Conservation (phyloP, 768 basidiomycete genomes). For the Pulveroboletus sp. region DNA sequence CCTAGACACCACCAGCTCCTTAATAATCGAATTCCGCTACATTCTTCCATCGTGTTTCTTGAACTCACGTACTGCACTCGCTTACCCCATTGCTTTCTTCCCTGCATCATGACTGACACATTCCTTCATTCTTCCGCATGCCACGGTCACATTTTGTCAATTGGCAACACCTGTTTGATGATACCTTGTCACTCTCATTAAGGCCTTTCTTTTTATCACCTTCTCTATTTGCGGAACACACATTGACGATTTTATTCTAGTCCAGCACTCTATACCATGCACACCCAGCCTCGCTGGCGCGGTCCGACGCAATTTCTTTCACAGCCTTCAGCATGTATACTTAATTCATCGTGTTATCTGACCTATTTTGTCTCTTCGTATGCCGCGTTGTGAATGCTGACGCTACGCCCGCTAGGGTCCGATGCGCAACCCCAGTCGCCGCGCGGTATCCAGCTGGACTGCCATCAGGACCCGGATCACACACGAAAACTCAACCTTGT, state of each 20-base stretch:
- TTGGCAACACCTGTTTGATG: conserved; percentile 29
- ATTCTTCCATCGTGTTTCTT: conserved; percentile 23
- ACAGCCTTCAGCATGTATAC: conserved; percentile 20
- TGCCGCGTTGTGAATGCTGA: conserved; percentile 93
- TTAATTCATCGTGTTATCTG: conserved; percentile 15
- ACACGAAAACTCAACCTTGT: conserved; percentile 3
- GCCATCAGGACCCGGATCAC: conserved; percentile 14
- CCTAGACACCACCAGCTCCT: conserved; percentile 19
- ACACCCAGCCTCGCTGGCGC: conserved; percentile 19
- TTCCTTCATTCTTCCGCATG: conserved; percentile 23
- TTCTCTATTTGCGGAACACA: conserved; percentile 36
- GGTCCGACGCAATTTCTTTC: conserved; percentile 15
- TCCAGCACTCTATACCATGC: conserved; percentile 24
- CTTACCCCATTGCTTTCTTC: conserved; percentile 22
- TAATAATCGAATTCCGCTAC: conserved; percentile 21
- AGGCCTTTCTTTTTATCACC: conserved; percentile 31
- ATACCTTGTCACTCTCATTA: conserved; percentile 37
- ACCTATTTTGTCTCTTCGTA: conserved; percentile 42
- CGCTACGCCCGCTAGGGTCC: conserved; percentile 94
- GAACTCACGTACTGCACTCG: conserved; percentile 26
- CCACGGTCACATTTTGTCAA: conserved; percentile 20
- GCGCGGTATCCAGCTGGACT: conserved; percentile 82
- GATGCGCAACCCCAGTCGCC: conserved; percentile 95
- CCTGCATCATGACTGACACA: conserved; percentile 31
- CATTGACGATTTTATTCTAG: conserved; percentile 31